Evolutionary conservation across 2,329 filamentous ascomycete species (phyloP).

Genomic region (Cercospora brassicicola): DNA sequence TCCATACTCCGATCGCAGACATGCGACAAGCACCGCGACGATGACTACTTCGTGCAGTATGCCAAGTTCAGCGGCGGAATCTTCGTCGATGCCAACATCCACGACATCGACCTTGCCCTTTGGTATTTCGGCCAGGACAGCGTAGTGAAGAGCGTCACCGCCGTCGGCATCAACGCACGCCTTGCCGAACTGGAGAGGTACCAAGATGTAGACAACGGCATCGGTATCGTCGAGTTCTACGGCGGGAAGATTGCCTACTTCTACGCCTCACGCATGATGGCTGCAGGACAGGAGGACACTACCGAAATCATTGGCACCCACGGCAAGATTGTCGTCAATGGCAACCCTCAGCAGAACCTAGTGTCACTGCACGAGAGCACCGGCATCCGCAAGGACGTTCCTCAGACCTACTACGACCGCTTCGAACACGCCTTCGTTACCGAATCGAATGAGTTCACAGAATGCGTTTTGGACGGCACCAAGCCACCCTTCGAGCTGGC

Average conservation of each 20-base stretch:
- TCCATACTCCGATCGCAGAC: constrained; percentile 65
- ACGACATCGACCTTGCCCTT: constrained; percentile 66
- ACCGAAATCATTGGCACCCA: constrained; percentile 68
- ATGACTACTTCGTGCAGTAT: constrained; percentile 68
- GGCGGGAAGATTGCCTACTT: constrained; percentile 64
- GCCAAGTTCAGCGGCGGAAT: constrained; percentile 66
- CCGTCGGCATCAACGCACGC: constrained; percentile 60
- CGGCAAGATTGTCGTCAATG: constrained; percentile 64
- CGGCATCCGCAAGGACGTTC: constrained; percentile 61
- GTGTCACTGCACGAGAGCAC: constrained; percentile 56
- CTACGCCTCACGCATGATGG: constrained; percentile 66
- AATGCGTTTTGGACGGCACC: constrained; percentile 57
- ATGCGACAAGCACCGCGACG: constrained; percentile 65
- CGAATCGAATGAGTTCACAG: constrained; percentile 64
- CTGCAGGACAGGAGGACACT: constrained; percentile 65
- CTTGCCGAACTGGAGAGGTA: constrained; percentile 59
- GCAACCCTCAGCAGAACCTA: constrained; percentile 56
- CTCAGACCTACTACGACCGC: constrained; percentile 61
- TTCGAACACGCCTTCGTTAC: constrained; percentile 64
- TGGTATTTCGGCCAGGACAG: constrained; percentile 63
- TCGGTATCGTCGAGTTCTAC: constrained; percentile 66
- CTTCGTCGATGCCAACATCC: constrained; percentile 70
- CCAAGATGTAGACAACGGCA: constrained; percentile 63
- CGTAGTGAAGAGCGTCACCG: constrained; percentile 57
- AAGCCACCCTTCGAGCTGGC: constrained; percentile 57